Evolutionary conservation across 371 early-diverging fungal genomes (phyloP), one percentile per base, ranked within the genome.

Genomic region (Mortierella sp.): DNA sequence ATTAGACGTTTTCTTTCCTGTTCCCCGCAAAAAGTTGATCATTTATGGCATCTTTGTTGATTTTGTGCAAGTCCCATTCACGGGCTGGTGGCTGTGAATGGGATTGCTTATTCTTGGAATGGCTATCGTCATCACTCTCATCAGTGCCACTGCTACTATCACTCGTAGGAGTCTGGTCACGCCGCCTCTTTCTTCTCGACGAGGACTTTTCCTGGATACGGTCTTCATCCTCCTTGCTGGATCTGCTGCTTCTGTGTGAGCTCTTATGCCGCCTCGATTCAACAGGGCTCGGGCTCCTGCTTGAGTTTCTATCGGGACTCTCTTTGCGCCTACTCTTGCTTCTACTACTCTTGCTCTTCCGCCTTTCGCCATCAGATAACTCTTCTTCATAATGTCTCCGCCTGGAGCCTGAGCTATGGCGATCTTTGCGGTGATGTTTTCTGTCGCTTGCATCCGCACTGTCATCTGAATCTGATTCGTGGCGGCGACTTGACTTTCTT

Each of bases 41-140:
- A 15, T 58, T 64, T 11, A 76, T 48, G 40, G 55, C 60, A 22
- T 21, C 50, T 28, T 76, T 67, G 73, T 77, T 77, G 41, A 77
- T 50, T 47, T 77, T 77, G 70, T 77, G 78, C 55, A 77, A 41
- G 32, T 77, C 78, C 78, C 78, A 77, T 62, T 77, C 78, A 1
- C 78, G 72, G 32, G 63, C 32, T 32, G 65, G 16, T 13, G 53
- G 61, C 21, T 58, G 55, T 41, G 61, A 52, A 16, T 36, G 67
- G 2, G 45, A 19, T 15, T 55, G 63, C 22, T 43, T 50, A 15
- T 4, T 58, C 57, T 13, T 58, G 47, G 63, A 70, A 41, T 45
- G 40, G 4, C 21, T 22, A 22, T 48, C 45, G 43, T 3, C 45
- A 48, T 53, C 63, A 41, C 36, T 62, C 15, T 36, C 41, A 3